These are phyloP conservation scores for Bothriochloa decipiens DNA, from an alignment of 176 grass and related monocot species.

Conservation along the genomic window DNA sequence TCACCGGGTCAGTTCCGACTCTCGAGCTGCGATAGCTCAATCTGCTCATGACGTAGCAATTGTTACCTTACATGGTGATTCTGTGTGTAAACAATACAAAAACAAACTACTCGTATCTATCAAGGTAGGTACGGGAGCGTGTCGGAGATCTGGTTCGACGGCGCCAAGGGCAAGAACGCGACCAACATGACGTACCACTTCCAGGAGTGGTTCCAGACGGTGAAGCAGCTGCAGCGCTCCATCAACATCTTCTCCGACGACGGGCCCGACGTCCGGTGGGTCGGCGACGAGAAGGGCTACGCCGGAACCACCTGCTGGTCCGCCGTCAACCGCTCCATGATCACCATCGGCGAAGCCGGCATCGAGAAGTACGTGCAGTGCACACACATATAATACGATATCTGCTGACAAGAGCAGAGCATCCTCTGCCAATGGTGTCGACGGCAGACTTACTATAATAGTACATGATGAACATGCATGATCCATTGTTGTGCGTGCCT, in stretches of 20 bases:
- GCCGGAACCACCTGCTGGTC: slow-evolving; percentile 93
- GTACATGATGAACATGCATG: no score
- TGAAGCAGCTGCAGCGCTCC: slow-evolving; percentile 73
- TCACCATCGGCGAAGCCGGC: slow-evolving; percentile 80
- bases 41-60: not conserved
- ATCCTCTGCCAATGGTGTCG: not conserved
- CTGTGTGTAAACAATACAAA: not conserved
- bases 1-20: slow-evolving; percentile 65
- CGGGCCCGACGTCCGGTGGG: slow-evolving; percentile 88
- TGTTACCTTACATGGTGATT: not conserved
- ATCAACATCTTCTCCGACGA: slow-evolving; percentile 98
- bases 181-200: slow-evolving; percentile 94
- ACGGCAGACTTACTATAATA: not conserved
- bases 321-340: slow-evolving; percentile 67
- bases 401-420: not conserved
- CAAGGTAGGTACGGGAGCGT: slow-evolving; percentile 68
- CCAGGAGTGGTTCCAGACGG: slow-evolving; percentile 85
- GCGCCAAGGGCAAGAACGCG: slow-evolving; percentile 79
- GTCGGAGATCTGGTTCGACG: slow-evolving; percentile 98
- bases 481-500: not conserved
- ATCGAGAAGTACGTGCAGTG: slow-evolving; percentile 49
- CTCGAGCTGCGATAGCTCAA: not conserved
- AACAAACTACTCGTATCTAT: not conserved
- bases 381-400: not conserved
- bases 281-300: slow-evolving; percentile 85